Evolutionary conservation across 1,139 yeast genomes (phyloP).

Genomic region (Candida neerlandica): DNA sequence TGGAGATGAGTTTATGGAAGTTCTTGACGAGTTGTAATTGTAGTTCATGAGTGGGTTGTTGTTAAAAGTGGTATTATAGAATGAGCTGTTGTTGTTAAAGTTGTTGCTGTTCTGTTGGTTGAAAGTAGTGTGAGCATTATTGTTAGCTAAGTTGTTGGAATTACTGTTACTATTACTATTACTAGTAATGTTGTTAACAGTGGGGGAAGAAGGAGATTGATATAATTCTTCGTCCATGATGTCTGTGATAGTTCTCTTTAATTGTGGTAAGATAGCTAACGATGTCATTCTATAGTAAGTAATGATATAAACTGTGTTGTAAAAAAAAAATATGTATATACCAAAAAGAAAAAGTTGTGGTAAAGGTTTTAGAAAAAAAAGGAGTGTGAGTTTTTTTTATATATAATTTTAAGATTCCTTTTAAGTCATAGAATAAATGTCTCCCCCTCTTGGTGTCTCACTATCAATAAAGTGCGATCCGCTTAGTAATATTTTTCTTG

Average conservation of each 20-base stretch:
- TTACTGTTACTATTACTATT: background rate
- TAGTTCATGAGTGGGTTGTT: constrained; percentile 14
- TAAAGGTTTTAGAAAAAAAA: constrained; percentile 1
- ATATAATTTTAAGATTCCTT: background rate
- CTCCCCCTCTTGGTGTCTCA: background rate
- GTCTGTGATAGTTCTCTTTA: constrained; percentile 59
- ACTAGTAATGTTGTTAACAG: constrained; percentile 11
- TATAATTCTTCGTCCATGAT: constrained; percentile 68
- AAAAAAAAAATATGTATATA: background rate
- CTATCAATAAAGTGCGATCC: background rate
- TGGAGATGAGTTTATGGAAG: constrained; percentile 23
- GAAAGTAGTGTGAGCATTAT: background rate
- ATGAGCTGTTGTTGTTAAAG: background rate
- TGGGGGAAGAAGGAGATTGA: constrained; percentile 42
- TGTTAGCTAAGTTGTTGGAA: background rate
- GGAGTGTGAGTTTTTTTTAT: background rate
- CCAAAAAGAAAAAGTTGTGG: constrained; percentile 1
- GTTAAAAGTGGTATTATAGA: constrained; percentile 5
- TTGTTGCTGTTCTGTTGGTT: background rate
- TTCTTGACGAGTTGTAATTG: constrained; percentile 11
- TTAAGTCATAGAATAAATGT: background rate
- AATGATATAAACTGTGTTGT: constrained; percentile 5
- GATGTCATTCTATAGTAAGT: constrained; percentile 40
- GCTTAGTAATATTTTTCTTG: constrained; percentile 1
- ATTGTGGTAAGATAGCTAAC: constrained; percentile 46